phyloP scores from a whole-genome alignment of 2,329 filamentous ascomycete genomes.

The Coleophoma eucalyptorum region DNA sequence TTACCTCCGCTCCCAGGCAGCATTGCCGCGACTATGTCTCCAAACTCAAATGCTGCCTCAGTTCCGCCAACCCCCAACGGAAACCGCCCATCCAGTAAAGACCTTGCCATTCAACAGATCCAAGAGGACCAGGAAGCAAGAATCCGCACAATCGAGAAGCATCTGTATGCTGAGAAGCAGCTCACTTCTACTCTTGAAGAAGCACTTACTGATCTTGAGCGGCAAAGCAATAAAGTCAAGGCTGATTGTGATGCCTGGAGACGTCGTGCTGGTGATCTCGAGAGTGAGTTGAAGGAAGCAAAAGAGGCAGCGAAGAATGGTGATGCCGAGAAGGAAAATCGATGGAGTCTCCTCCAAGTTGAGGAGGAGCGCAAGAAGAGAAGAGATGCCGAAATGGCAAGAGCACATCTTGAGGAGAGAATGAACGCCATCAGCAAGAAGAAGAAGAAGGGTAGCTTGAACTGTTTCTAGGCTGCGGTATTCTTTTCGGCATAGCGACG shows the following conservation, averaged over 20 bases:
- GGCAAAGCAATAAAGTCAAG: slow-evolving; percentile 88
- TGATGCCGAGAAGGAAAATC: slow-evolving; percentile 33
- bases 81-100: slow-evolving; percentile 77
- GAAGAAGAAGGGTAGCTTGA: slow-evolving; percentile 93
- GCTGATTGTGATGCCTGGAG: slow-evolving; percentile 86
- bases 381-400: slow-evolving; percentile 82
- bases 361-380: slow-evolving; percentile 96
- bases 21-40: slow-evolving; percentile 40
- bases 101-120: slow-evolving; percentile 70
- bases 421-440: slow-evolving; percentile 87
- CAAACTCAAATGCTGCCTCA: slow-evolving; percentile 32
- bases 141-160: slow-evolving; percentile 94
- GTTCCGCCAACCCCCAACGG: slow-evolving; percentile 47
- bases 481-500: slow-evolving; percentile 1
- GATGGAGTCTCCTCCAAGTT: slow-evolving; percentile 79
- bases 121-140: slow-evolving; percentile 94
- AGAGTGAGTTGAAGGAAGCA: slow-evolving; percentile 47
- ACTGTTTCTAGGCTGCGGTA: slow-evolving; percentile 65
- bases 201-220: slow-evolving; percentile 89
- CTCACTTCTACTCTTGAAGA: slow-evolving; percentile 94
- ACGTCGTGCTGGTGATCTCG: slow-evolving; percentile 67
- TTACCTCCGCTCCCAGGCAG: slow-evolving; percentile 79
- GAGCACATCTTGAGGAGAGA: slow-evolving; percentile 85
- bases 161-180: slow-evolving; percentile 92
- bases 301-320: slow-evolving; percentile 34